These are phyloP conservation scores for Cryptococcus sp. DNA, from an alignment of 1,284 basidiomycete genomes.

Conservation along the genomic window DNA sequence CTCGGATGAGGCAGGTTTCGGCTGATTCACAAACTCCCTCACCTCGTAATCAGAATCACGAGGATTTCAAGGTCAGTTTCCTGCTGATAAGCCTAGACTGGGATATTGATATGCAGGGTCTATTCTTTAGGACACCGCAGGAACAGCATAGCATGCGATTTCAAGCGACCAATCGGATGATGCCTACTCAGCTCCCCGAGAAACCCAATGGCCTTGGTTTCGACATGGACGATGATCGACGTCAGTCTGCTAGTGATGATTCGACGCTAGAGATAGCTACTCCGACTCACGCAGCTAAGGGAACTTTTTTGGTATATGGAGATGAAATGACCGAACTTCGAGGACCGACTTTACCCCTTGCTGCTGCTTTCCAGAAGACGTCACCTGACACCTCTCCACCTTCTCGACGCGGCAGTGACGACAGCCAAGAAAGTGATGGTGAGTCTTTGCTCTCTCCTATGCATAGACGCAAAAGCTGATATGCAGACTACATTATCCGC, in stretches of 20 bases:
- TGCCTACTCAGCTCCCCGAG: background rate
- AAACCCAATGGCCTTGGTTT: background rate
- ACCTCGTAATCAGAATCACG: conserved; percentile 9
- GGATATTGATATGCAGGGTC: conserved; percentile 19
- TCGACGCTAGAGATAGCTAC: conserved; percentile 27
- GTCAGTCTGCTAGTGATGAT: conserved; percentile 18
- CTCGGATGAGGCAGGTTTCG: background rate
- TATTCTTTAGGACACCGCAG: conserved; percentile 43
- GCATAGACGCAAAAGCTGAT: too few relatives aligned
- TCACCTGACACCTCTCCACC: too few relatives aligned
- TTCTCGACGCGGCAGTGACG: too few relatives aligned
- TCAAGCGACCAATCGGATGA: background rate
- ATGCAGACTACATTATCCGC: background rate
- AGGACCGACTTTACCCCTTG: too few relatives aligned
- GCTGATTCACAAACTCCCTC: conserved; percentile 5
- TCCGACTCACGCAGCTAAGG: conserved; percentile 8
- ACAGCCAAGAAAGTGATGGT: background rate
- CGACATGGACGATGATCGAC: background rate
- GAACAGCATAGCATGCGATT: conserved; percentile 4
- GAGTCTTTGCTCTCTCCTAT: background rate
- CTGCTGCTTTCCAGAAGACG: too few relatives aligned
- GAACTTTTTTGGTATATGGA: background rate
- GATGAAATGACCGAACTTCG: too few relatives aligned
- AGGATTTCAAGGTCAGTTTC: conserved; percentile 21
- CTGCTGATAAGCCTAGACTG: background rate